These are phyloP conservation scores for Gossypium mustelinum DNA, from an alignment of 345 rosid species.

Conservation along the genomic window DNA sequence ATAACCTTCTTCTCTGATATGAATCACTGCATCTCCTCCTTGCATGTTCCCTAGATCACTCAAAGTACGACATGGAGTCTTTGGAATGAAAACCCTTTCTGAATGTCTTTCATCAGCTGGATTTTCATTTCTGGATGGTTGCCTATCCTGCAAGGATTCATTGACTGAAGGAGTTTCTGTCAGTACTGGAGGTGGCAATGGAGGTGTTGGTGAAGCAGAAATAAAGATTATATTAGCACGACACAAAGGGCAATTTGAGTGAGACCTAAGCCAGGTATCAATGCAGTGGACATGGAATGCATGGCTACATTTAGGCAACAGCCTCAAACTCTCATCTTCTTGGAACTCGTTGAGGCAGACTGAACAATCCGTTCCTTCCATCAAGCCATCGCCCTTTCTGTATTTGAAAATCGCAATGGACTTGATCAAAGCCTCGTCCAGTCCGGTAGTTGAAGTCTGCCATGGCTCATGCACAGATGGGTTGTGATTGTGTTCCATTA, in stretches of 20 bases:
- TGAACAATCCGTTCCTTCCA: slow-evolving; percentile 71
- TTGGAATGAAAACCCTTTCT: slow-evolving; percentile 15
- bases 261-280: slow-evolving; percentile 85
- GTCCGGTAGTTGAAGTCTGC: slow-evolving; percentile 41
- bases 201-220: slow-evolving; percentile 29
- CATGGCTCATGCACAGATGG: slow-evolving; percentile 57
- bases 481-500: slow-evolving; percentile 33
- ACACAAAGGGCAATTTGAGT: slow-evolving; percentile 85
- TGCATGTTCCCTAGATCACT: slow-evolving; percentile 24
- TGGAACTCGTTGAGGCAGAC: slow-evolving; percentile 85
- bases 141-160: slow-evolving; percentile 12
- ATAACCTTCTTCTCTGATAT: slow-evolving; percentile 32
- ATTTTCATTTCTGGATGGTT: not conserved
- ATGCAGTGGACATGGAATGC: slow-evolving; percentile 80
- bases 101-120: slow-evolving; percentile 19
- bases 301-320: slow-evolving; percentile 83
- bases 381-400: slow-evolving; percentile 46
- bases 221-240: slow-evolving; percentile 56
- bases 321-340: slow-evolving; percentile 69
- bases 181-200: slow-evolving; percentile 21
- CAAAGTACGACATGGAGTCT: slow-evolving; percentile 30
- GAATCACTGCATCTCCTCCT: slow-evolving; percentile 29
- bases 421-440: slow-evolving; percentile 71
- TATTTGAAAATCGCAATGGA: slow-evolving; percentile 63
- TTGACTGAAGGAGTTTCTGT: slow-evolving; percentile 29